These are phyloP conservation scores for Bodo saltans DNA, from an alignment of 78 protist species.

Conservation along the genomic window DNA sequence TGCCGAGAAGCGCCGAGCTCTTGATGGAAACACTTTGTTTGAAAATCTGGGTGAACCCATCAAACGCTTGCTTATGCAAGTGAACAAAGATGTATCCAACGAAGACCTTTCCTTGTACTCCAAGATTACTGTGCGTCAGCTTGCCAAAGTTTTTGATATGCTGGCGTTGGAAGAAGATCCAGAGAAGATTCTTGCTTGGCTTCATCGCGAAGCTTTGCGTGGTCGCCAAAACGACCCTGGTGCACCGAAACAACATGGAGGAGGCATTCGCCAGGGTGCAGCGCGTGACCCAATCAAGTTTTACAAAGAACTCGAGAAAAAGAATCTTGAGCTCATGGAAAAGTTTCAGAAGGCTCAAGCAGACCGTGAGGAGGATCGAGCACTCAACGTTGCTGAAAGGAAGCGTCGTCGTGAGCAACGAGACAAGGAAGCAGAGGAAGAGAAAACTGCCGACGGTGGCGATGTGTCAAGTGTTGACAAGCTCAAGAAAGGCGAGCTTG, in stretches of 20 bases:
- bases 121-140: constrained; percentile 21
- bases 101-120: background rate
- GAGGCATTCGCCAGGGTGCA: background rate
- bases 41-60: constrained; percentile 22
- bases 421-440: background rate
- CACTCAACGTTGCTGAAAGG: background rate
- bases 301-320: constrained; percentile 14
- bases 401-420: background rate
- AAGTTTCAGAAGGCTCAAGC: background rate
- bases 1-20: background rate
- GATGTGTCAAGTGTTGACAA: background rate
- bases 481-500: background rate
- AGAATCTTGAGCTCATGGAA: background rate
- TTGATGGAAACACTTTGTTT: constrained; percentile 13
- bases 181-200: constrained; percentile 28
- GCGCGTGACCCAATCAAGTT: background rate
- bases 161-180: constrained; percentile 10
- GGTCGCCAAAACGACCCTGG: background rate
- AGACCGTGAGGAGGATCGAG: constrained; percentile 8
- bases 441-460: constrained; percentile 9
- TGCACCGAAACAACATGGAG: background rate
- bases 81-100: constrained; percentile 3
- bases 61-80: background rate
- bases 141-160: constrained; percentile 30
- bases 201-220: background rate